Conservation (phyloP, 306 rosid genomes). For the Mimosa pudica region DNA sequence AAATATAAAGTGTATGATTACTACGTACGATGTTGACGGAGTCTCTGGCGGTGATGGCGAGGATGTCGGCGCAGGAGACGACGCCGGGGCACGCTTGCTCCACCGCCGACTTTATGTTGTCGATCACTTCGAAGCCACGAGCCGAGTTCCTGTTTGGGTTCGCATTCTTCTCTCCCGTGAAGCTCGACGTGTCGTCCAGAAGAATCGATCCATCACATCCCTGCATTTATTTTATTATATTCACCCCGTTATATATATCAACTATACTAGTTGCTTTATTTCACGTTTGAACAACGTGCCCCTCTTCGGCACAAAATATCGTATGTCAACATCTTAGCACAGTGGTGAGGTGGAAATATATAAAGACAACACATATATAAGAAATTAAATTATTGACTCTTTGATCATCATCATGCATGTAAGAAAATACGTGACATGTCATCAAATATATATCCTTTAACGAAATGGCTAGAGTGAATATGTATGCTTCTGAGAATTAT, state of each 20-base stretch:
- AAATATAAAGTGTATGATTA: not conserved
- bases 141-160: constrained; percentile 71
- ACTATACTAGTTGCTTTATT: no score
- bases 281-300: no score
- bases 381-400: not conserved
- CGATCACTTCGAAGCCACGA: constrained; percentile 77
- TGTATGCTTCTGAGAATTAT: not conserved
- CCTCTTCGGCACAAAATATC: not conserved
- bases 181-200: constrained; percentile 76
- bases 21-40: constrained; percentile 65
- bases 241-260: not conserved
- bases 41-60: constrained; percentile 73
- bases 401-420: not conserved
- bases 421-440: not conserved
- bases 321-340: not conserved
- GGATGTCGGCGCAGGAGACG: constrained; percentile 87
- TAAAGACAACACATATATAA: no score
- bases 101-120: constrained; percentile 71
- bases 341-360: not conserved
- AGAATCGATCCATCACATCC: constrained; percentile 92
- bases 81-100: constrained; percentile 78
- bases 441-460: not conserved
- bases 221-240: constrained; percentile 31
- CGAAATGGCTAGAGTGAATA: not conserved
- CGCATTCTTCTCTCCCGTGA: constrained; percentile 85